Conservation (phyloP, 2,329 filamentous ascomycete genomes). For the Magnaporthiopsis incrustans region DNA sequence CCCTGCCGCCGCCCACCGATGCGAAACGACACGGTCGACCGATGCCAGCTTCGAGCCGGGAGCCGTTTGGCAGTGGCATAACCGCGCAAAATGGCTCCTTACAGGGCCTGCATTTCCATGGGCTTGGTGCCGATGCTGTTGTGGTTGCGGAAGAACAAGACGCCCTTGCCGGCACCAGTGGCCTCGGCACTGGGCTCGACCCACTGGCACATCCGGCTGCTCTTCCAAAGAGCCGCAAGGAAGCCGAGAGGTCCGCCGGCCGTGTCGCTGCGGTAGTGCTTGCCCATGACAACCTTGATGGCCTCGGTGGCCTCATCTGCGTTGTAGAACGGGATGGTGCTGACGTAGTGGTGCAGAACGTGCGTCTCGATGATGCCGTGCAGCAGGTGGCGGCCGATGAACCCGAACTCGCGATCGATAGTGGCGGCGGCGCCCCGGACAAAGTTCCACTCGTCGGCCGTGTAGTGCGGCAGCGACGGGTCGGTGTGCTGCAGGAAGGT, state of each 20-base stretch:
- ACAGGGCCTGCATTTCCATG: conserved; percentile 9
- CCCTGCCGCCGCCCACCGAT: neutral
- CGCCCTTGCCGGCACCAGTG: conserved; percentile 69
- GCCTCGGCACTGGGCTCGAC: conserved; percentile 85
- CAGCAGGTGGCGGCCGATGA: conserved; percentile 79
- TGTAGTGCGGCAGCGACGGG: conserved; percentile 86
- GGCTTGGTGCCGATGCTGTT: conserved; percentile 70
- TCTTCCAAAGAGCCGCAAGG: conserved; percentile 72
- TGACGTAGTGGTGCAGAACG: conserved; percentile 94
- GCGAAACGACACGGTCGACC: neutral
- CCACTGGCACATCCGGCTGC: conserved; percentile 87
- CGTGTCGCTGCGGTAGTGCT: conserved; percentile 83
- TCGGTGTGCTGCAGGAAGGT: conserved; percentile 97
- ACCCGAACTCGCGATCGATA: conserved; percentile 94
- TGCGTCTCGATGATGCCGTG: conserved; percentile 97
- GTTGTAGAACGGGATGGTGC: conserved; percentile 60
- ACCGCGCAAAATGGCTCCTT: neutral
- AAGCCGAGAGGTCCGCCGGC: conserved; percentile 74
- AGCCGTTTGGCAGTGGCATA: too few species aligned
- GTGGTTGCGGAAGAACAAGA: conserved; percentile 91
- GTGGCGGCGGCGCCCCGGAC: conserved; percentile 87
- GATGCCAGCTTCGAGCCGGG: neutral
- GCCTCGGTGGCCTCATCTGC: conserved; percentile 20
- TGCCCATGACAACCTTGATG: conserved; percentile 78
- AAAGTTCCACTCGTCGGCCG: conserved; percentile 78